phyloP scores from a whole-genome alignment of 2,329 filamentous ascomycete genomes.

The Aspergillus ochraceus region DNA sequence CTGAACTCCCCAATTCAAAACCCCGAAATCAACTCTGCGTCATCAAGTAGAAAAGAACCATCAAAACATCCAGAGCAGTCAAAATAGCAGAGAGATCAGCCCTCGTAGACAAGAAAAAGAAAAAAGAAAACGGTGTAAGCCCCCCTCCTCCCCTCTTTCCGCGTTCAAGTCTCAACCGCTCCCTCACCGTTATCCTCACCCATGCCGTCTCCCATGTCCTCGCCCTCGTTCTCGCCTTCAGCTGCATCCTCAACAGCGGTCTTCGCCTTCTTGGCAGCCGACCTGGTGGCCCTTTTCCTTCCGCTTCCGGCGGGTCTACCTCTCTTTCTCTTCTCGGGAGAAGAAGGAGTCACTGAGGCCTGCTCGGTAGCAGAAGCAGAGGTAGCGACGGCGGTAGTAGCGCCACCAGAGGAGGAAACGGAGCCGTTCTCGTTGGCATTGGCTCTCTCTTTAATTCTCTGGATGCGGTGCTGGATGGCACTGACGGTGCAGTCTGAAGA shows the following conservation, averaged over 20 bases:
- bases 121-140: no score
- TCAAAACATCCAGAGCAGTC: no score
- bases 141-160: no score
- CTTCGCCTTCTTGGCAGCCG: conserved; percentile 1
- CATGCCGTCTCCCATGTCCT: not conserved
- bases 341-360: not conserved
- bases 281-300: not conserved
- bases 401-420: not conserved
- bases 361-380: conserved; percentile 2
- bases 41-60: no score
- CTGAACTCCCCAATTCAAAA: no score
- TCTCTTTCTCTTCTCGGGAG: conserved; percentile 9
- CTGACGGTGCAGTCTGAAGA: conserved; percentile 22
- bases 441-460: conserved; percentile 17
- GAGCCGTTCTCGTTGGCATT: not conserved
- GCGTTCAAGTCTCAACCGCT: no score
- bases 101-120: no score
- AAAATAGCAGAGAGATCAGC: no score
- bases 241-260: not conserved
- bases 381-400: not conserved
- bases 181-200: not conserved
- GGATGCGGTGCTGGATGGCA: conserved; percentile 25
- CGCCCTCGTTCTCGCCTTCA: not conserved
- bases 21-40: no score
- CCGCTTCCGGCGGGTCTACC: not conserved